These are phyloP conservation scores for Aspergillus panamensis DNA, from an alignment of 495 filamentous ascomycete species.

Conservation along the genomic window DNA sequence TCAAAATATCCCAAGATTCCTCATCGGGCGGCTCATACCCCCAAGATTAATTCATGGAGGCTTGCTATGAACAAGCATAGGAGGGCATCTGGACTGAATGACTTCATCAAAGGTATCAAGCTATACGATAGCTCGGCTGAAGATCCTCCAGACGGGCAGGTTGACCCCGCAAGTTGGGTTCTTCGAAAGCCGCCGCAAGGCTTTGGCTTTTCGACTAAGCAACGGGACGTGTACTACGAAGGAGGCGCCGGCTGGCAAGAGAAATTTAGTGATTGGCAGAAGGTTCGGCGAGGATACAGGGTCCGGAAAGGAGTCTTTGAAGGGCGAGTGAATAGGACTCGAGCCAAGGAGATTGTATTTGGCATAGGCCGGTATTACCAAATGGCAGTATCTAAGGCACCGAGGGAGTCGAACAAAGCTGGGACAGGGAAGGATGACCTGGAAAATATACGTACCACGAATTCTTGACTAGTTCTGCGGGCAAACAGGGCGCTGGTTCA, in stretches of 20 bases:
- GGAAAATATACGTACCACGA: not conserved
- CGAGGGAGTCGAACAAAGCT: not conserved
- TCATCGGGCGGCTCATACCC: conserved; percentile 23
- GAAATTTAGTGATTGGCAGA: conserved; percentile 41
- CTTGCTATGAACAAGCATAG: conserved; percentile 36
- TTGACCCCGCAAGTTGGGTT: conserved; percentile 42
- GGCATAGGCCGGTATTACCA: conserved; percentile 26
- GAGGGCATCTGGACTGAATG: conserved; percentile 26
- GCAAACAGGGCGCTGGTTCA: not conserved
- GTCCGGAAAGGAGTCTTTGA: conserved; percentile 35
- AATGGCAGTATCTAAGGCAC: conserved; percentile 15
- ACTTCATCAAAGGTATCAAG: conserved; percentile 27
- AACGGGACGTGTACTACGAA: conserved; percentile 41
- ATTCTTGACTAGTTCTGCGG: not conserved
- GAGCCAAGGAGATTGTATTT: conserved; percentile 29
- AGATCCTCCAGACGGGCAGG: conserved; percentile 38
- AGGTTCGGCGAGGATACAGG: conserved; percentile 35
- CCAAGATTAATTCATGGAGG: conserved; percentile 43
- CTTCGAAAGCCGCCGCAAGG: conserved; percentile 45
- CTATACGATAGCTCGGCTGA: conserved; percentile 39
- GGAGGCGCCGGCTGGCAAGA: conserved; percentile 45
- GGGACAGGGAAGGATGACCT: not conserved
- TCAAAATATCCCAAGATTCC: conserved; percentile 28
- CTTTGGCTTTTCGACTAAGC: conserved; percentile 32
- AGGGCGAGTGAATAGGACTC: conserved; percentile 36